A percentile compares a stretch with the other conserved stretches of the same genome.
These are phyloP conservation scores for Mycena vitilis DNA, from an alignment of 768 basidiomycete species.

Conservation along the genomic window DNA sequence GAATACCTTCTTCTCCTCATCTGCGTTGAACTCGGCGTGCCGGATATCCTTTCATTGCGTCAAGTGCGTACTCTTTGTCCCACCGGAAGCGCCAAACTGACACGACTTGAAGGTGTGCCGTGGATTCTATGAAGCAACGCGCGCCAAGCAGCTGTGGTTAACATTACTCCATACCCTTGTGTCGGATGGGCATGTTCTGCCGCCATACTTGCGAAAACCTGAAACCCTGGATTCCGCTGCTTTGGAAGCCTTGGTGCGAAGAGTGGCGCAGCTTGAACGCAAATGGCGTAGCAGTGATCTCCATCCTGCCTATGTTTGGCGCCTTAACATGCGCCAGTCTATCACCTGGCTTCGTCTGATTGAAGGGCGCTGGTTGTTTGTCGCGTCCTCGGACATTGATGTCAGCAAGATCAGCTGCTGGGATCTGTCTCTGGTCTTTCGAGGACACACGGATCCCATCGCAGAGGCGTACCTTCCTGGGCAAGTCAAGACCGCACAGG, in stretches of 20 bases:
- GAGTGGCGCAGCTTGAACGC: background rate
- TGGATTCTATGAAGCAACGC: too few relatives aligned
- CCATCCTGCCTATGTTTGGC: background rate
- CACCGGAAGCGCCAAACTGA: too few relatives aligned
- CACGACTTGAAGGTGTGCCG: too few relatives aligned
- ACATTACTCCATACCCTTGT: too few relatives aligned
- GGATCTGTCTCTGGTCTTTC: conserved; percentile 22
- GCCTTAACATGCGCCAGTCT: conserved; percentile 18
- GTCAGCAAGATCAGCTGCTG: conserved; percentile 30
- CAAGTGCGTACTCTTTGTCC: too few relatives aligned
- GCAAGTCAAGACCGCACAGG: conserved; percentile 19
- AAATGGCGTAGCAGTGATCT: conserved; percentile 7
- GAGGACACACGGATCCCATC: conserved; percentile 7
- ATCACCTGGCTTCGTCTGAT: conserved; percentile 35
- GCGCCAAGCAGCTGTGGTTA: too few relatives aligned
- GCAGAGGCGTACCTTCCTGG: conserved; percentile 29
- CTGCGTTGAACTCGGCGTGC: background rate
- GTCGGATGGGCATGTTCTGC: background rate
- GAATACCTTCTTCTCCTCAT: background rate
- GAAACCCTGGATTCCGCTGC: background rate
- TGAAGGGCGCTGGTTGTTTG: conserved; percentile 23
- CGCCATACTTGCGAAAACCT: conserved; percentile 9
- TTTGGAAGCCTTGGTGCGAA: conserved; percentile 11
- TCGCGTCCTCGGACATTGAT: conserved; percentile 27
- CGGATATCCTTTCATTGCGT: too few relatives aligned